These are phyloP conservation scores for Triangularia verruculosa DNA, from an alignment of 2,329 filamentous ascomycete genomes.

Conservation along the genomic window DNA sequence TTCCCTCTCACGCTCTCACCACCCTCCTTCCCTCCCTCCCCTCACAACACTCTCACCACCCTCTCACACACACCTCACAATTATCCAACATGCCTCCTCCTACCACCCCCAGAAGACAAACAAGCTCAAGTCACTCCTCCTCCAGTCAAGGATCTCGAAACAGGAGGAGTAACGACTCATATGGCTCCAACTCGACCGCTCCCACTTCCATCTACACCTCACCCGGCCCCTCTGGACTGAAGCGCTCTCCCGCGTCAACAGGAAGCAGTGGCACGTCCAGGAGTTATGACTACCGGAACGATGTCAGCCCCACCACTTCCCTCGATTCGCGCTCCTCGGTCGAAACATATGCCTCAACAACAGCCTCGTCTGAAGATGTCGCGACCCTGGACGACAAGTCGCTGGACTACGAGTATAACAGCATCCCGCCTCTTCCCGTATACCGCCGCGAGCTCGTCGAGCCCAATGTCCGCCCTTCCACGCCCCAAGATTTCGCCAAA, in stretches of 20 bases:
- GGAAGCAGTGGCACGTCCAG: conserved; percentile 9
- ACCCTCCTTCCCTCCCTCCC: neutral
- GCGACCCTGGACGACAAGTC: conserved; percentile 39
- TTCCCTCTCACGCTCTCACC: neutral
- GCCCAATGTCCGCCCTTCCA: conserved; percentile 69
- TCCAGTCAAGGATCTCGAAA: conserved; percentile 40
- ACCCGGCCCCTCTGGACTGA: conserved; percentile 37
- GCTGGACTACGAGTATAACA: conserved; percentile 33
- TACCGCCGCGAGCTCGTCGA: conserved; percentile 62
- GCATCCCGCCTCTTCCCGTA: conserved; percentile 53
- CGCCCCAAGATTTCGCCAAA: conserved; percentile 74
- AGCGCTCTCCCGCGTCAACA: conserved; percentile 30
- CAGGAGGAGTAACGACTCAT: conserved; percentile 42
- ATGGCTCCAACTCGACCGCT: conserved; percentile 46
- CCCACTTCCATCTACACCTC: conserved; percentile 46
- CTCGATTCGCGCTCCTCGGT: conserved; percentile 58
- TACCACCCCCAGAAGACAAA: conserved; percentile 34
- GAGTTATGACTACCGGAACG: conserved; percentile 25
- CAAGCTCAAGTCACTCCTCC: conserved; percentile 35
- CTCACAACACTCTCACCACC: neutral
- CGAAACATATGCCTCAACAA: conserved; percentile 77
- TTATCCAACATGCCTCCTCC: conserved; percentile 32
- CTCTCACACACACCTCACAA: conserved; percentile 21
- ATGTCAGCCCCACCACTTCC: conserved; percentile 29
- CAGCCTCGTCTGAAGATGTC: conserved; percentile 59